A percentile compares a stretch with the other conserved stretches of the same genome.
These are phyloP conservation scores for Sapria himalayana DNA, from an alignment of 345 rosid species.

Conservation along the genomic window DNA sequence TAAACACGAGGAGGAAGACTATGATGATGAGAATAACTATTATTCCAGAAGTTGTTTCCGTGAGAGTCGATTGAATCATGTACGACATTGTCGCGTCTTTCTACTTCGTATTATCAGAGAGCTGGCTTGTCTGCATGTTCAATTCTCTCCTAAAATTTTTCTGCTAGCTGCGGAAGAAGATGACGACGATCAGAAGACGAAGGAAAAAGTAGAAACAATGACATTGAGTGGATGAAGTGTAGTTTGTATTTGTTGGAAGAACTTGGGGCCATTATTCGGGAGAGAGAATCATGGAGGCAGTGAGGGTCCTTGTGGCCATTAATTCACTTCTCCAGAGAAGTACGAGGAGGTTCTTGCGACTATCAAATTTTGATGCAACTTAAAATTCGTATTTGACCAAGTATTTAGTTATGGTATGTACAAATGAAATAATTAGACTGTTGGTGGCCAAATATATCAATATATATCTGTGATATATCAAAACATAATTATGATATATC, in stretches of 20 bases:
- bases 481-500: no score
- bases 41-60: conserved; percentile 12
- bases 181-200: not conserved
- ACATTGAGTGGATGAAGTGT: not conserved
- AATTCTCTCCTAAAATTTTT: no score
- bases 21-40: conserved; percentile 29
- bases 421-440: no score
- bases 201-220: not conserved
- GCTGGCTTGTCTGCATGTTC: no score
- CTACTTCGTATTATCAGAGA: conserved; percentile 16
- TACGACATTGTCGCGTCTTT: conserved; percentile 31
- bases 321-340: no score
- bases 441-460: no score
- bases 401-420: no score
- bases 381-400: no score
- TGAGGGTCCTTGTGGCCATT: not conserved
- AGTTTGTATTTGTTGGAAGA: not conserved
- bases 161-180: not conserved
- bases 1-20: conserved; percentile 38
- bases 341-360: no score
- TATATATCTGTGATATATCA: no score
- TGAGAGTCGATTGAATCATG: not conserved
- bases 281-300: conserved; percentile 12
- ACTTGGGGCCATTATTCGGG: not conserved
- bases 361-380: no score